phyloP scores from a whole-genome alignment of 768 basidiomycete genomes.

The Kondoa malvinella region DNA sequence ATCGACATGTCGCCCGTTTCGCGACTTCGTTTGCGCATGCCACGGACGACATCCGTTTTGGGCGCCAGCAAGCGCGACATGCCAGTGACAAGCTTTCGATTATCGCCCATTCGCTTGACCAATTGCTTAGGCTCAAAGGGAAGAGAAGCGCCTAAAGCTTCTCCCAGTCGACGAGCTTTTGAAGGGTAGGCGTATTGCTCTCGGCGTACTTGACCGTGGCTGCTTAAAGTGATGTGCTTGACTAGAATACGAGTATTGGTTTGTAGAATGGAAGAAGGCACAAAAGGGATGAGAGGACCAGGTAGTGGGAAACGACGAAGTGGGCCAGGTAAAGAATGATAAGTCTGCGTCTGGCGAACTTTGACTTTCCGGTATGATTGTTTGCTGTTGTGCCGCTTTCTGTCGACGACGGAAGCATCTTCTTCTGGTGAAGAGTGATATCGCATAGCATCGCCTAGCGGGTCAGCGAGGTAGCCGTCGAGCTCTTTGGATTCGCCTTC shows the following conservation, averaged over 20 bases:
- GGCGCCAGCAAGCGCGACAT: constrained; percentile 55
- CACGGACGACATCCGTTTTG: constrained; percentile 66
- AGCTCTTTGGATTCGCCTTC: constrained; percentile 63
- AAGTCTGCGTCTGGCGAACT: background rate
- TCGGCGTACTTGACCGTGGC: background rate
- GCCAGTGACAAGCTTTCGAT: constrained; percentile 60
- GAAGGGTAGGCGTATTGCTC: background rate
- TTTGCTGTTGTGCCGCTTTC: background rate
- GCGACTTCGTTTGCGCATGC: constrained; percentile 51
- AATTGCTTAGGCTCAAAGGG: constrained; percentile 4
- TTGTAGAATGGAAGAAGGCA: background rate
- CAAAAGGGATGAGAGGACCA: background rate
- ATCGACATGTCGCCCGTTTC: constrained; percentile 51
- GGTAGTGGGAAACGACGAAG: background rate
- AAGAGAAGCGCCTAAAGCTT: background rate
- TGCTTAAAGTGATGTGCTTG: background rate
- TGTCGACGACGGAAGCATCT: background rate
- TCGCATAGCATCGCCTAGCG: constrained; percentile 21
- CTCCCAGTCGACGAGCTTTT: background rate
- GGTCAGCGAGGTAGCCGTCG: constrained; percentile 47
- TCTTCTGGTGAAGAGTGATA: constrained; percentile 1
- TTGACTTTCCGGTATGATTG: background rate
- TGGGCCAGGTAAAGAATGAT: background rate
- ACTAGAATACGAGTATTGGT: background rate
- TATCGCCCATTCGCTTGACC: constrained; percentile 60